Conservation (phyloP, 2,329 filamentous ascomycete species). For the Falciphora oryzae region DNA sequence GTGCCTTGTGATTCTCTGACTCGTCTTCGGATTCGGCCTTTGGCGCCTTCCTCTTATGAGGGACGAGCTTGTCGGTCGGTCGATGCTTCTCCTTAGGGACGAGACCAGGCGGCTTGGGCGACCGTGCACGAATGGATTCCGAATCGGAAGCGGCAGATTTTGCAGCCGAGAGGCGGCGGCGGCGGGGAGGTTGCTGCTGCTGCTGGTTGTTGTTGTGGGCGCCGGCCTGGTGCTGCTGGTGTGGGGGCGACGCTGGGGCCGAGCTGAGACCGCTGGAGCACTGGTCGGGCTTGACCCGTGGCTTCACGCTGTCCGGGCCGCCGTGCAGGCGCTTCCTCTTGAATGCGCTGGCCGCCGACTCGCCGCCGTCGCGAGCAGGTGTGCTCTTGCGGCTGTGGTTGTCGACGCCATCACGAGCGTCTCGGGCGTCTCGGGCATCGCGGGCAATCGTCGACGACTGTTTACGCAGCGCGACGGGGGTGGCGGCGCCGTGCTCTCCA, state of each 20-base stretch:
- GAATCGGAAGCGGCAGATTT: constrained; percentile 48
- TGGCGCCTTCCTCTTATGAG: constrained; percentile 48
- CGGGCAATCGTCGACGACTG: constrained; percentile 16
- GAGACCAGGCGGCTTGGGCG: constrained; percentile 32
- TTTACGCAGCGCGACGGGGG: constrained; percentile 27
- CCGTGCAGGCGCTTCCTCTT: constrained; percentile 49
- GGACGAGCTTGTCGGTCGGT: constrained; percentile 38
- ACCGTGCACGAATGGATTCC: constrained; percentile 40
- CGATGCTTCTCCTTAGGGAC: constrained; percentile 38
- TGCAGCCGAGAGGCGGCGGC: constrained; percentile 32
- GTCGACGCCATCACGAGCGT: constrained; percentile 23
- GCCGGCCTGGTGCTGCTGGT: constrained; percentile 29
- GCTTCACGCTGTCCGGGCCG: constrained; percentile 31
- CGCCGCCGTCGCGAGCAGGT: constrained; percentile 21
- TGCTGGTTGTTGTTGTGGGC: constrained; percentile 14
- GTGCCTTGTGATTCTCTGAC: constrained; percentile 45
- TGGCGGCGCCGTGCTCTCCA: constrained; percentile 33
- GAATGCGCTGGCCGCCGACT: constrained; percentile 27
- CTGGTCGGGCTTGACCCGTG: constrained; percentile 37
- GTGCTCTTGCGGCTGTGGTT: constrained; percentile 9
- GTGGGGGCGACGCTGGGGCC: constrained; percentile 49
- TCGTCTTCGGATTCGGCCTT: constrained; percentile 55
- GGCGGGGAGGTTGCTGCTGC: constrained; percentile 19
- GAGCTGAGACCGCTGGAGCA: constrained; percentile 53
- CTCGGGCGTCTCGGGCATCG: constrained; percentile 30